Conservation (phyloP, 345 rosid species). For the Cardamine chenopodiifolia region DNA sequence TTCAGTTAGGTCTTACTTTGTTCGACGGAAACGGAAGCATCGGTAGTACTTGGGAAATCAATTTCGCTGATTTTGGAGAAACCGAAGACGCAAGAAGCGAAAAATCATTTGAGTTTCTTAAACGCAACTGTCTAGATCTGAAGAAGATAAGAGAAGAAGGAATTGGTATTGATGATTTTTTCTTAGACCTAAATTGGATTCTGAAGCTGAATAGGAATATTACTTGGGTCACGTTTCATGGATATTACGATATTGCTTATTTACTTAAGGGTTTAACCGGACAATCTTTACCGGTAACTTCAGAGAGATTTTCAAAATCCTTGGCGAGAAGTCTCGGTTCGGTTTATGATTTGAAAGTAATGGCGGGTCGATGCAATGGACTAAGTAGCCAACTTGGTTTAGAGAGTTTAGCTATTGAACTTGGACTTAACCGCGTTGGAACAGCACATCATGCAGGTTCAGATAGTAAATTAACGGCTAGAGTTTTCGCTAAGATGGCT, state of each 20-base stretch:
- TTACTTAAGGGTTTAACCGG: slow-evolving; percentile 1
- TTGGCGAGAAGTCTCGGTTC: background rate
- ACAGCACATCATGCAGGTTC: slow-evolving; percentile 27
- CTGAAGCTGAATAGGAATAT: background rate
- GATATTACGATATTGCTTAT: slow-evolving; percentile 19
- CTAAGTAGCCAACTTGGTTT: background rate
- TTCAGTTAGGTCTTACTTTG: slow-evolving; percentile 28
- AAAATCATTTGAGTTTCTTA: background rate
- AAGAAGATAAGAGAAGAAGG: slow-evolving; percentile 2
- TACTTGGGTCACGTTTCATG: slow-evolving; percentile 30
- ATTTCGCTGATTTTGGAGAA: slow-evolving; percentile 15
- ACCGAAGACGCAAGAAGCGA: background rate
- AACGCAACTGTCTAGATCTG: slow-evolving; percentile 8
- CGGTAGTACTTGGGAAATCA: slow-evolving; percentile 8
- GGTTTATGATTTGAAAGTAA: slow-evolving; percentile 25
- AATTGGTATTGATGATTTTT: background rate
- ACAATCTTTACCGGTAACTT: background rate
- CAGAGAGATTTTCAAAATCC: background rate
- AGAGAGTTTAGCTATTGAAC: background rate
- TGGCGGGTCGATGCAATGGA: background rate
- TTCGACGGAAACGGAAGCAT: background rate
- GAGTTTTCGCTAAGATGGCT: slow-evolving; percentile 3
- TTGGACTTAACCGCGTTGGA: slow-evolving; percentile 1
- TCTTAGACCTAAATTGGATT: background rate
- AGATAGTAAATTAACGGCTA: slow-evolving; percentile 9